Conservation (phyloP, 352 stramenopile species). For the Plasmopara halstedii region DNA sequence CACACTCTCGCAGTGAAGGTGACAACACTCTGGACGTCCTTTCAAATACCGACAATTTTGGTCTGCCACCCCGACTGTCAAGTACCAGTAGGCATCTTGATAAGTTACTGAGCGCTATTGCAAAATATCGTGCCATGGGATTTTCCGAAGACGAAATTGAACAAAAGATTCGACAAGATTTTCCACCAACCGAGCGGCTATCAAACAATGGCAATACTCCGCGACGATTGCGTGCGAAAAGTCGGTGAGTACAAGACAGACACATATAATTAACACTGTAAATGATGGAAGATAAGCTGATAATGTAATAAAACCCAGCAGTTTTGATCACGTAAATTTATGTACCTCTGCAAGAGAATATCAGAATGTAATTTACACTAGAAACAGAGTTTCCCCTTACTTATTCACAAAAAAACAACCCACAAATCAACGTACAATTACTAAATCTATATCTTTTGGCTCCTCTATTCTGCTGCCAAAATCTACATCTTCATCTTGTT, state of each 20-base stretch:
- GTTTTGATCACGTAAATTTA: no score
- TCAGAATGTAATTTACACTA: no score
- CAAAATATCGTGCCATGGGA: conserved; percentile 48
- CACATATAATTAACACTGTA: conserved; percentile 14
- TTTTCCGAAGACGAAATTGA: conserved; percentile 64
- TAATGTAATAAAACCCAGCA: conserved; percentile 11
- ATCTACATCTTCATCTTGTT: conserved; percentile 71
- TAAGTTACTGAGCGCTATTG: conserved; percentile 48
- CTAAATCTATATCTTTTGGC: not conserved
- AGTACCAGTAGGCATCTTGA: conserved; percentile 57
- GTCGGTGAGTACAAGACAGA: conserved; percentile 8
- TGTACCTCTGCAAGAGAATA: conserved; percentile 11
- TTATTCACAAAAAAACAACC: not conserved
- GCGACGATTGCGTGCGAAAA: conserved; percentile 9
- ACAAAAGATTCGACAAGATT: conserved; percentile 49
- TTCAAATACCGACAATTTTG: conserved; percentile 46
- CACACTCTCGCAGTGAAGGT: conserved; percentile 16
- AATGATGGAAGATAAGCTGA: conserved; percentile 23
- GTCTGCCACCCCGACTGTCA: conserved; percentile 45
- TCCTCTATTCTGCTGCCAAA: not conserved
- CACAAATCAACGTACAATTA: no score
- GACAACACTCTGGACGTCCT: conserved; percentile 36
- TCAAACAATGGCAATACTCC: conserved; percentile 13
- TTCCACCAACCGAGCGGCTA: conserved; percentile 40
- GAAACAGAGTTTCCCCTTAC: no score